Base-by-base conservation (phyloP, 2,329 filamentous ascomycete species). In the Phoma herbarum region DNA sequence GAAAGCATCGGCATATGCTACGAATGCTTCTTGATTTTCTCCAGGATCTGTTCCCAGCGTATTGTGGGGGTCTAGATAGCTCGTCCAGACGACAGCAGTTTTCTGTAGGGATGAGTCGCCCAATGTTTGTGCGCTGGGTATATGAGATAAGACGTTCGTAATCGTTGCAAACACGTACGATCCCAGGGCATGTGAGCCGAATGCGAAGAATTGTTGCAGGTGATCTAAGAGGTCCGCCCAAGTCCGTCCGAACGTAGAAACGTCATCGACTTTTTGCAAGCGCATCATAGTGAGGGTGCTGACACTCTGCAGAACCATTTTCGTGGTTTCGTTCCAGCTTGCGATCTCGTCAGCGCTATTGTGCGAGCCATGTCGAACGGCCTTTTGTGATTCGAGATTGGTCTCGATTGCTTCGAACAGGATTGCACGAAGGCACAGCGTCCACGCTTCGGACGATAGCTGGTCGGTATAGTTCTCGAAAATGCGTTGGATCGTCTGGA, bases 391-490 rank as follows among this genome's bases (percentile, higher is more conserved):
- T 39, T 71, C 54, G 43, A 75, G 60, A 49, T 93, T 88, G 0
- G 87, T 88, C 4, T 88, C 84, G 3, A 96, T 78, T 65, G 97
- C 87, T 59, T 86, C 87, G 76, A 97, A 93, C 2, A 97, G 83
- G 7, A 97, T 90, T 7, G 86, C 87, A 59, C 90, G 88, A 54
- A 97, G 85, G 67, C 93, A 95, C 26, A 94, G 84, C 46, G 89
- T 88, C 93, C 93, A 98, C 0, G 91, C 89, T 69, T 90, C 86
- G 0, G 91, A 84, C 39, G 85, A 88, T 4, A 97, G 82, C 52
- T 90, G 89, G 64, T 93, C 90, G 11, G 92, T 92, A 63, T 96
- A 96, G 1, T 92, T 93, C 74, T 97, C 93, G 62, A 98, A 93
- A 20, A 98, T 97, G 44, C 93, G 87, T 55, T 97, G 84, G 3